Evolutionary conservation across 176 grass and related monocot genomes (phyloP).

Genomic region (Eleusine coracana): DNA sequence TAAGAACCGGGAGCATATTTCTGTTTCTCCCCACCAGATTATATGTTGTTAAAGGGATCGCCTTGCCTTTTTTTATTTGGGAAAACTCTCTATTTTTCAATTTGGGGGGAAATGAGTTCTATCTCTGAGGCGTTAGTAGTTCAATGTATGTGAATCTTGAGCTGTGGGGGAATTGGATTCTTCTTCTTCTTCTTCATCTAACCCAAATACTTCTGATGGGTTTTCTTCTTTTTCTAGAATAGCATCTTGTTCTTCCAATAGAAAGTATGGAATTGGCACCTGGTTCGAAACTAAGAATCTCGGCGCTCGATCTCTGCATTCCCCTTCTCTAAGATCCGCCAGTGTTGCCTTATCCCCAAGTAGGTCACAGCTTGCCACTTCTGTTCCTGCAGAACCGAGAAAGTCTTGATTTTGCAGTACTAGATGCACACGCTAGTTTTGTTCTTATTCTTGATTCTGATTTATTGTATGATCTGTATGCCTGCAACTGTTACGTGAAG

Average conservation of each 20-base stretch:
- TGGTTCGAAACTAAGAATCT: conserved; percentile 48
- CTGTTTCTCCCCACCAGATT: not conserved
- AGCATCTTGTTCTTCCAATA: conserved; percentile 44
- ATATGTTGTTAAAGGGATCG: conserved; percentile 15
- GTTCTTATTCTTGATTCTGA: conserved; percentile 32
- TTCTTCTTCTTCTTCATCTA: conserved; percentile 25
- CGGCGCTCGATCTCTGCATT: conserved; percentile 40
- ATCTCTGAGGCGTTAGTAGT: not conserved
- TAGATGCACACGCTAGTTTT: conserved; percentile 30
- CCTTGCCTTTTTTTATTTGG: conserved; percentile 13
- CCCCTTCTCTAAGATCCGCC: conserved; percentile 40
- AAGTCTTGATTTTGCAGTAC: conserved; percentile 1
- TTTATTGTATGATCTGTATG: conserved; percentile 24
- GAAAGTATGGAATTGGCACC: conserved; percentile 51
- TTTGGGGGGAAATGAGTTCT: conserved; percentile 17
- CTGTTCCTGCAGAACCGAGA: conserved; percentile 26
- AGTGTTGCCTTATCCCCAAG: conserved; percentile 7
- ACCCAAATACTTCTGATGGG: conserved; percentile 34
- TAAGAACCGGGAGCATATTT: conserved; percentile 24
- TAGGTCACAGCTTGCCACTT: conserved; percentile 35
- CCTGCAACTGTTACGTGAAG: conserved; percentile 28
- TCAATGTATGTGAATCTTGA: conserved; percentile 45
- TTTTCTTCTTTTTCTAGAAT: conserved; percentile 38
- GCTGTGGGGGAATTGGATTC: conserved; percentile 25
- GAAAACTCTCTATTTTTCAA: not conserved